A percentile compares a stretch with the other conserved stretches of the same genome.
phyloP scores from a whole-genome alignment of 1,284 basidiomycete species.

The Fomitopsis palustris region DNA sequence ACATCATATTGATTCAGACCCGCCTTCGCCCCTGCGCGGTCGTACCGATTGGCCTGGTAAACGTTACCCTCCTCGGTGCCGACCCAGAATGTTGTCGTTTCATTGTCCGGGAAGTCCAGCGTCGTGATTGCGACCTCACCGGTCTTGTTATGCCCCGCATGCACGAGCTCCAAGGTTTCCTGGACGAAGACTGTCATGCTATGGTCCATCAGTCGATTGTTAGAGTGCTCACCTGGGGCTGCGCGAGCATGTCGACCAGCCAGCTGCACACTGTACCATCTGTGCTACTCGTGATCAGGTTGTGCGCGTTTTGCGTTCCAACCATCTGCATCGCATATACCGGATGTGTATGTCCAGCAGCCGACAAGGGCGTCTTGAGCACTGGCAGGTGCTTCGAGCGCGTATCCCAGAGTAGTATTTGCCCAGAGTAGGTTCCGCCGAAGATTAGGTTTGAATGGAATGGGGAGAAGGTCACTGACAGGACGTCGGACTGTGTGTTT shows the following conservation, averaged over 20 bases:
- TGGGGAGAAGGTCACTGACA: slow-evolving; percentile 94
- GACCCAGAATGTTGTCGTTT: slow-evolving; percentile 94
- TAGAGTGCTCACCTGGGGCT: slow-evolving; percentile 73
- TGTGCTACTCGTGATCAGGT: slow-evolving; percentile 92
- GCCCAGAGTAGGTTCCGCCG: slow-evolving; percentile 97
- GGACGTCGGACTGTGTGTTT: slow-evolving; percentile 80
- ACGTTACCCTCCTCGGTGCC: slow-evolving; percentile 98
- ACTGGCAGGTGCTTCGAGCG: slow-evolving; percentile 93
- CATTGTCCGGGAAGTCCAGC: slow-evolving; percentile 91
- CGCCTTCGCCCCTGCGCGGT: slow-evolving; percentile 94
- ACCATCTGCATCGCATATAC: slow-evolving; percentile 98
- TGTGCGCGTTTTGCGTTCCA: slow-evolving; percentile 97
- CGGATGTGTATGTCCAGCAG: slow-evolving; percentile 95
- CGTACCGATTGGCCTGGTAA: slow-evolving; percentile 94
- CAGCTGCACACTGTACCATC: slow-evolving; percentile 97
- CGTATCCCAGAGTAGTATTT: slow-evolving; percentile 99
- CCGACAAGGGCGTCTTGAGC: slow-evolving; percentile 93
- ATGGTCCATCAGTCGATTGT: background rate
- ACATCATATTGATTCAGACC: slow-evolving; percentile 90
- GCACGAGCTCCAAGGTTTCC: slow-evolving; percentile 88
- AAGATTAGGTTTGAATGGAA: slow-evolving; percentile 98
- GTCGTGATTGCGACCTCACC: slow-evolving; percentile 93
- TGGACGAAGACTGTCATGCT: slow-evolving; percentile 28
- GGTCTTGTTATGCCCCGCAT: slow-evolving; percentile 89
- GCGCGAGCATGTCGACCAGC: slow-evolving; percentile 97